phyloP scores from a whole-genome alignment of 306 rosid genomes.

The Cercis canadensis region DNA sequence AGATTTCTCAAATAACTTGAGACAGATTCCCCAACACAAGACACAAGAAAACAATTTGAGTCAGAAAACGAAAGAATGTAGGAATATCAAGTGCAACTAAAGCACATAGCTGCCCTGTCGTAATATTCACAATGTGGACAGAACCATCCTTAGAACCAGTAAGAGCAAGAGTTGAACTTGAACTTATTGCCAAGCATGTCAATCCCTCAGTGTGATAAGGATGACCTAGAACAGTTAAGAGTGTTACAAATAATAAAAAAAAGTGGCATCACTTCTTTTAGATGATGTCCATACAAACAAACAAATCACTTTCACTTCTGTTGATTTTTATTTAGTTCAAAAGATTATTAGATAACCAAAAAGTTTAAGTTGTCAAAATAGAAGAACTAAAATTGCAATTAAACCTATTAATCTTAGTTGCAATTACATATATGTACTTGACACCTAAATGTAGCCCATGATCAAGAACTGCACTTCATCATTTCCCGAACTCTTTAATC shows the following conservation, averaged over 20 bases:
- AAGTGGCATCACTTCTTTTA: too few relatives aligned
- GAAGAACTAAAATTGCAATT: too few relatives aligned
- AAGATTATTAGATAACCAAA: too few relatives aligned
- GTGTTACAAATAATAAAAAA: slow-evolving; percentile 18
- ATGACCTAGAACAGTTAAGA: slow-evolving; percentile 59
- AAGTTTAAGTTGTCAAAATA: too few relatives aligned
- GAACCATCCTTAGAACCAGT: slow-evolving; percentile 91
- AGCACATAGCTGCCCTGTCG: slow-evolving; percentile 73
- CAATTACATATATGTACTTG: too few relatives aligned
- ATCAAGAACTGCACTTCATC: too few relatives aligned
- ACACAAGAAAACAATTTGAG: slow-evolving; percentile 20
- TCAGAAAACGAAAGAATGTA: slow-evolving; percentile 14
- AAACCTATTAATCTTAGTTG: too few relatives aligned
- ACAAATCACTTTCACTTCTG: too few relatives aligned
- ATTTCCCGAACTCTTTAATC: too few relatives aligned
- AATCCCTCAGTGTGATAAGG: slow-evolving; percentile 80
- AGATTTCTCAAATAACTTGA: slow-evolving; percentile 29
- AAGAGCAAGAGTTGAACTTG: slow-evolving; percentile 73
- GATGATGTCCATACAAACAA: too few relatives aligned
- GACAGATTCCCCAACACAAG: slow-evolving; percentile 20
- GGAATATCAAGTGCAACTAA: slow-evolving; percentile 29
- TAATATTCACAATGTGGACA: slow-evolving; percentile 72
- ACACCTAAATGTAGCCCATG: too few relatives aligned
- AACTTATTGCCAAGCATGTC: slow-evolving; percentile 81
- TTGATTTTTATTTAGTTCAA: too few relatives aligned